phyloP scores from a whole-genome alignment of 257 asterid genomes.

The Gynochthodes officinalis region DNA sequence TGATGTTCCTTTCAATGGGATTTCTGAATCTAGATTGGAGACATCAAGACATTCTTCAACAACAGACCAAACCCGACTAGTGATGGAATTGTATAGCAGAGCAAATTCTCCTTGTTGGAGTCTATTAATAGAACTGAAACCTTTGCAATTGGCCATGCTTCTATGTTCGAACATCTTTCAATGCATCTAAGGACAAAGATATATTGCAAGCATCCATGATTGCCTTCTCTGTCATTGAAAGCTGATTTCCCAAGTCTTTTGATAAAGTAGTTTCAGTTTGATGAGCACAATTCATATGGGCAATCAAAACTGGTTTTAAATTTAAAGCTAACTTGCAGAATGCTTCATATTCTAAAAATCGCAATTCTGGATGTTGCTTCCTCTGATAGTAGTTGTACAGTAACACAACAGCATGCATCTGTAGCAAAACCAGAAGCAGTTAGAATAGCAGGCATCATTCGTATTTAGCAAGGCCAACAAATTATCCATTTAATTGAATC shows the following conservation, averaged over 20 bases:
- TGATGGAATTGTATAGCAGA: constrained; percentile 36
- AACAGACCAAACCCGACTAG: constrained; percentile 69
- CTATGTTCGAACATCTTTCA: constrained; percentile 31
- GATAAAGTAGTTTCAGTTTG: constrained; percentile 13
- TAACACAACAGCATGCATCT: constrained; percentile 81
- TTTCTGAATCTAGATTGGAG: constrained; percentile 15
- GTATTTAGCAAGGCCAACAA: not conserved
- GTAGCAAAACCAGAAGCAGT: constrained; percentile 7
- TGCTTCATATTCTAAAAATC: constrained; percentile 35
- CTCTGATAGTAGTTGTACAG: constrained; percentile 83
- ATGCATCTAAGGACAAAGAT: constrained; percentile 42
- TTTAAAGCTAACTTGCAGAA: constrained; percentile 48
- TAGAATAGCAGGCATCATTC: not conserved
- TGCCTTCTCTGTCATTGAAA: constrained; percentile 57
- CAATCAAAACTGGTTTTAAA: constrained; percentile 37
- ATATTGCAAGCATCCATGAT: constrained; percentile 59
- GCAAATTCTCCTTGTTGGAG: constrained; percentile 39
- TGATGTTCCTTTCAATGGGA: constrained; percentile 13
- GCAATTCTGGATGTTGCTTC: constrained; percentile 37
- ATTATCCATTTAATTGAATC: not conserved
- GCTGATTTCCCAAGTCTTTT: constrained; percentile 26
- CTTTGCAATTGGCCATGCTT: constrained; percentile 47
- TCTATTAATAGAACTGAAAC: constrained; percentile 59
- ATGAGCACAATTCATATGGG: constrained; percentile 38
- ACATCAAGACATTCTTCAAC: constrained; percentile 37